phyloP scores from a whole-genome alignment of 805 yeast species.

The Saccharomycopsis malanga region DNA sequence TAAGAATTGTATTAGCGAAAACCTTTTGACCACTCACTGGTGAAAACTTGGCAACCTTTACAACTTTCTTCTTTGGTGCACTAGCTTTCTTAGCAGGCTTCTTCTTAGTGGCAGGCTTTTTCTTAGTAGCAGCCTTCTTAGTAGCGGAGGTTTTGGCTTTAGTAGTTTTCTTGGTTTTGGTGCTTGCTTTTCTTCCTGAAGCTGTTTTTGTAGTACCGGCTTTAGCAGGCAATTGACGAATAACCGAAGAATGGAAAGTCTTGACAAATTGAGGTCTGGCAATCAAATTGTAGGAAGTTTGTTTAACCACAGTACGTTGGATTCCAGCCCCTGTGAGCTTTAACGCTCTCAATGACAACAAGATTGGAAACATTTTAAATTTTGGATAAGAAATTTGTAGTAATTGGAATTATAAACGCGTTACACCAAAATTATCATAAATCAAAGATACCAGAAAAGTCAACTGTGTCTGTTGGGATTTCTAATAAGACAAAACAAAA shows the following conservation, averaged over 20 bases:
- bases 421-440: no score
- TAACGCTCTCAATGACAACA: no score
- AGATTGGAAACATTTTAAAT: no score
- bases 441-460: no score
- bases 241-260: background rate
- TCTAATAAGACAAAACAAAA: no score
- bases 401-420: no score
- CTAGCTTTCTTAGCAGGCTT: slow-evolving; percentile 7
- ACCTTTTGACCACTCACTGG: slow-evolving; percentile 2
- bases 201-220: slow-evolving; percentile 1
- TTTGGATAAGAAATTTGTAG: no score
- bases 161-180: slow-evolving; percentile 5
- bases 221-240: background rate
- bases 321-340: no score
- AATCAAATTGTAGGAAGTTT: no score
- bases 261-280: no score
- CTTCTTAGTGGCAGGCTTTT: slow-evolving; percentile 6
- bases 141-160: background rate
- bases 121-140: background rate
- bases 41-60: background rate
- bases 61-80: background rate
- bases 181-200: background rate
- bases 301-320: no score
- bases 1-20: slow-evolving; percentile 13
- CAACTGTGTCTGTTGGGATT: no score